Evolutionary conservation across 495 filamentous ascomycete genomes (phyloP).

Genomic region (Daldinia decipiens): DNA sequence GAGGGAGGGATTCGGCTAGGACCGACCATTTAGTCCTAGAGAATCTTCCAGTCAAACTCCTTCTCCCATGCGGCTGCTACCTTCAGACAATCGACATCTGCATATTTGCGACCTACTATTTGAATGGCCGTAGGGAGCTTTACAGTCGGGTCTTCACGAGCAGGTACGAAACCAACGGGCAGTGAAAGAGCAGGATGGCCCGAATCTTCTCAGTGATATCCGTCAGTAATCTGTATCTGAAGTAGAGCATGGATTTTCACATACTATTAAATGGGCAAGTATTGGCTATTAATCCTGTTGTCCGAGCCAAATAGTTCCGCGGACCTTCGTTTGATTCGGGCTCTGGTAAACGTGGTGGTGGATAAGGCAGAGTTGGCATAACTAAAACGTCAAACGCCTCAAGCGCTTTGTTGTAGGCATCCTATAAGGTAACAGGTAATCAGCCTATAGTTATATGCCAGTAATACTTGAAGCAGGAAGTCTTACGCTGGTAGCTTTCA

Average conservation of each 20-base stretch:
- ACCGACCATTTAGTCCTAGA: neutral
- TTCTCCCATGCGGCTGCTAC: slow-evolving; percentile 65
- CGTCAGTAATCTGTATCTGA: neutral
- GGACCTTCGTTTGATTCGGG: slow-evolving; percentile 45
- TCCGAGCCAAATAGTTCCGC: slow-evolving; percentile 53
- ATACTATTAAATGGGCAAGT: slow-evolving; percentile 64
- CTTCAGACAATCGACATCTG: slow-evolving; percentile 59
- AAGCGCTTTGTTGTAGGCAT: slow-evolving; percentile 58
- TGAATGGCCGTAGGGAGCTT: slow-evolving; percentile 68
- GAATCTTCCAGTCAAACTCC: slow-evolving; percentile 58
- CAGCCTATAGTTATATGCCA: neutral
- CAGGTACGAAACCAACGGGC: slow-evolving; percentile 61
- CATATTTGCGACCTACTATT: slow-evolving; percentile 63
- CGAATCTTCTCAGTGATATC: slow-evolving; percentile 50
- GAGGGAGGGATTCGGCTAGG: neutral
- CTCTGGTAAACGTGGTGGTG: slow-evolving; percentile 41
- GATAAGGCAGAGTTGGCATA: slow-evolving; percentile 56
- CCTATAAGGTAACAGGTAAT: slow-evolving; percentile 25
- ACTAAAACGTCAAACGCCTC: slow-evolving; percentile 58
- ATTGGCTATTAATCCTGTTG: slow-evolving; percentile 62
- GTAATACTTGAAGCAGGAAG: neutral
- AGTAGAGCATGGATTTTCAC: neutral
- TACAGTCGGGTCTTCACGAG: slow-evolving; percentile 55
- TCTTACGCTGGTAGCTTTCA: slow-evolving; percentile 39
- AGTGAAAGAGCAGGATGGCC: slow-evolving; percentile 68